phyloP scores from a whole-genome alignment of 1,284 basidiomycete species.

The Singerocomus inundabilis region DNA sequence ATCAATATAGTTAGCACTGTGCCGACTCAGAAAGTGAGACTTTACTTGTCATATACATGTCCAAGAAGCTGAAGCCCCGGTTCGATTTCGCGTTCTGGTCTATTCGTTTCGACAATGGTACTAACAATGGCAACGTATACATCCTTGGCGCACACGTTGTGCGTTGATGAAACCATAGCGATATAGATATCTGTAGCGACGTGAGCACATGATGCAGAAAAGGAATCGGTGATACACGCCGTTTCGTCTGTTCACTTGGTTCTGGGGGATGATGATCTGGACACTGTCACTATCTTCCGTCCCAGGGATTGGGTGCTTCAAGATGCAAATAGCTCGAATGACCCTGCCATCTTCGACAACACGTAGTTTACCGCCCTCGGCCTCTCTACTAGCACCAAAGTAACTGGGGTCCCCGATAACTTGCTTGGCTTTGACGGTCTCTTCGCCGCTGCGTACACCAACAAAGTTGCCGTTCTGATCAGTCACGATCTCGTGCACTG shows the following conservation, averaged over 20 bases:
- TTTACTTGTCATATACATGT: constrained; percentile 90
- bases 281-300: constrained; percentile 94
- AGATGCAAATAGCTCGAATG: constrained; percentile 94
- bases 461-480: constrained; percentile 87
- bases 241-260: constrained; percentile 93
- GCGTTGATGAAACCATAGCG: constrained; percentile 93
- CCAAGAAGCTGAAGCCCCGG: constrained; percentile 94
- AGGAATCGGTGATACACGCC: constrained; percentile 52
- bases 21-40: neutral
- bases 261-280: constrained; percentile 99
- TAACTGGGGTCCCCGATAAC: constrained; percentile 99
- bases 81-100: constrained; percentile 89
- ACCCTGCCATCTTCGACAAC: constrained; percentile 95
- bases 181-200: constrained; percentile 89
- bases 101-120: constrained; percentile 95
- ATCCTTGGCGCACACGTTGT: constrained; percentile 96
- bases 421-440: constrained; percentile 97
- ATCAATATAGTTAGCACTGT: constrained; percentile 8
- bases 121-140: constrained; percentile 97
- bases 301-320: constrained; percentile 98
- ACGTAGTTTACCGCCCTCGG: constrained; percentile 75
- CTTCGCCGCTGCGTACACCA: constrained; percentile 86
- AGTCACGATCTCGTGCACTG: constrained; percentile 88
- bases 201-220: constrained; percentile 5
- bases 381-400: constrained; percentile 73